Evolutionary conservation across 495 filamentous ascomycete genomes (phyloP), one percentile per base, ranked within the genome.

Genomic region (Saxispiralis lemnorum): DNA sequence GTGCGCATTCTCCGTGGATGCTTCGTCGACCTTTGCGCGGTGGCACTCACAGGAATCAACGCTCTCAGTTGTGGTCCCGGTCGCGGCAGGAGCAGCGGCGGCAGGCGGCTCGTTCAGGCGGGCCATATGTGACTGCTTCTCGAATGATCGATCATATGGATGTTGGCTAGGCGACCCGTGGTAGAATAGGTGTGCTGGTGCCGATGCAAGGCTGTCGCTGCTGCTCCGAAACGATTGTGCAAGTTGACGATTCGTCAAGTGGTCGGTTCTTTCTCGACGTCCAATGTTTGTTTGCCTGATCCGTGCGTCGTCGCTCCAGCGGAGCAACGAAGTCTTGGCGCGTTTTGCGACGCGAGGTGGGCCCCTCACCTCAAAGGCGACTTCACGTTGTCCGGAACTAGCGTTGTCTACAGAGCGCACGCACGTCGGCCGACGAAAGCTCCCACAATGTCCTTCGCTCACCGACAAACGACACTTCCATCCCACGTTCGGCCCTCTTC

Each of bases 91-190:
- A 10, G 50, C 41, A 18, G 75, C 66, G 24, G 24, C 24, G 39
- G 68, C 55, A 36, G 69, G 66, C 52, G 72, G 69, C 61, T 95
- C 89, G 66, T 95, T 95, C 56, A 96, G 70, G 59, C 88, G 73
- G 59, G 88, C 88, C 88, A 96, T 94, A 47, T 55, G 56, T 38
- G 32, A 38, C 43, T 45, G 38, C 37, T 35, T 24, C 2, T 18
- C n/a, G 24, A 21, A 20, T 35, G 13, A 15, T 1, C 9, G 13
- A 15, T 1, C 9, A 17, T 13, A 47, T 11, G 18, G 30, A 47
- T 47, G 19, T 36, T 16, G 21, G n/a, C 30, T 46, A 46, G 7
- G 14, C 38, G n/a, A 30, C 28, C 31, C 10, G 7, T 9, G 18
- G 24, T 28, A 34, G 28, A 31, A 31, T 18, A 15, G 24, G 28